Conservation (phyloP, 768 basidiomycete genomes). For the Agaricus subrufescens region DNA sequence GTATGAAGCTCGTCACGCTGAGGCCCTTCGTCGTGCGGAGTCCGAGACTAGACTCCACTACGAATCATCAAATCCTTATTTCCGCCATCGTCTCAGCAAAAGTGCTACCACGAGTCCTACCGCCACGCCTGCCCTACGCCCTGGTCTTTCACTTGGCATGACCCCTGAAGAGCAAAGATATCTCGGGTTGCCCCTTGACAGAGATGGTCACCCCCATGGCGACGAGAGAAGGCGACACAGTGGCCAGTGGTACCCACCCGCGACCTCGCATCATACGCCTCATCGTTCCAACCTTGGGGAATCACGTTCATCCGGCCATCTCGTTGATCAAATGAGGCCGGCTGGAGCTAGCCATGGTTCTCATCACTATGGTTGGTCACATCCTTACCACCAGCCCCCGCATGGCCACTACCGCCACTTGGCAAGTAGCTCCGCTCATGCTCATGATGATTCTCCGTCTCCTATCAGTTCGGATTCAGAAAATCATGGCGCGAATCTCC, state of each 20-base stretch:
- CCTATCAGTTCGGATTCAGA: constrained; percentile 68
- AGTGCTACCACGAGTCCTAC: constrained; percentile 61
- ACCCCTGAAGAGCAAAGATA: constrained; percentile 33
- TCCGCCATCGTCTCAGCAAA: constrained; percentile 38
- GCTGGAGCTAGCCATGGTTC: constrained; percentile 18
- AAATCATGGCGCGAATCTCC: constrained; percentile 27
- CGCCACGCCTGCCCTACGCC: constrained; percentile 34
- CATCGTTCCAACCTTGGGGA: constrained; percentile 28
- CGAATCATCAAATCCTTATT: constrained; percentile 18
- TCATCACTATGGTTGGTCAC: constrained; percentile 26
- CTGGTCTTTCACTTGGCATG: constrained; percentile 19
- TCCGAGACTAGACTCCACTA: constrained; percentile 52
- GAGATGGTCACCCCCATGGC: constrained; percentile 22
- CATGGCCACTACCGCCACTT: constrained; percentile 28
- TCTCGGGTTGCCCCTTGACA: constrained; percentile 34
- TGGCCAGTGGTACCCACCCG: constrained; percentile 51
- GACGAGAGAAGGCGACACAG: constrained; percentile 38
- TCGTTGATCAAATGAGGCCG: constrained; percentile 30
- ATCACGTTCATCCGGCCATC: constrained; percentile 38
- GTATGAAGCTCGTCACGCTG: constrained; percentile 75
- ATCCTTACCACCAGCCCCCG: constrained; percentile 42
- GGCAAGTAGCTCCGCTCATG: constrained; percentile 28
- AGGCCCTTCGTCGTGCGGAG: constrained; percentile 65
- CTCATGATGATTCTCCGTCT: constrained; percentile 61
- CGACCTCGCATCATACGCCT: constrained; percentile 22